Conservation (phyloP, 2,329 filamentous ascomycete genomes). For the Cladorrhinum sp. region DNA sequence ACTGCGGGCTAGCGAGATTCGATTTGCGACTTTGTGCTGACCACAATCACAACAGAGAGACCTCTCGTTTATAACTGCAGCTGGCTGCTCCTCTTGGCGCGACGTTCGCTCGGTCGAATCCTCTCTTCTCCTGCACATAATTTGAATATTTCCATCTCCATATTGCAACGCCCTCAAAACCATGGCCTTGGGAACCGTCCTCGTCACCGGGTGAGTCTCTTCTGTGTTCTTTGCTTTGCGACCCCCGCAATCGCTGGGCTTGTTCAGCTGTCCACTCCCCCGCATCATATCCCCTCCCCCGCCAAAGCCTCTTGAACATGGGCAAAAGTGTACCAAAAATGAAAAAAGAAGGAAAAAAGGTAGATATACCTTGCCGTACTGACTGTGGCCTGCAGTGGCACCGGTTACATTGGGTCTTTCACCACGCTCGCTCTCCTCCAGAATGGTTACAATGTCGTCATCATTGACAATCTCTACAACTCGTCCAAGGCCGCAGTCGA, state of each 20-base stretch:
- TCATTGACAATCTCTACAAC: conserved; percentile 96
- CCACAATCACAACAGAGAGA: neutral
- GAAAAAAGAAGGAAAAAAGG: too few species aligned
- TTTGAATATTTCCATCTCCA: conserved; percentile 3
- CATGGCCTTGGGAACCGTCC: conserved; percentile 83
- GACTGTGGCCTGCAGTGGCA: conserved; percentile 63
- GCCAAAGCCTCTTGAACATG: conserved; percentile 3
- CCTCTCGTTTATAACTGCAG: neutral
- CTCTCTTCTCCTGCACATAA: conserved; percentile 13
- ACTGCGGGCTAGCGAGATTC: conserved; percentile 25
- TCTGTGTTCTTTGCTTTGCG: conserved; percentile 9
- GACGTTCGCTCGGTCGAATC: neutral
- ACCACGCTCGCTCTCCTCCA: conserved; percentile 88
- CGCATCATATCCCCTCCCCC: conserved; percentile 12
- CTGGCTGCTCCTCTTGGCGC: neutral
- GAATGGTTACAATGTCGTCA: conserved; percentile 93
- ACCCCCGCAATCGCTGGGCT: conserved; percentile 11
- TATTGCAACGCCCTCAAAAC: conserved; percentile 21
- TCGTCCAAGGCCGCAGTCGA: conserved; percentile 88
- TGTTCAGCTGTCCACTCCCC: conserved; percentile 8
- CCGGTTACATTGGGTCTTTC: conserved; percentile 98
- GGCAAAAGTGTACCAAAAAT: neutral
- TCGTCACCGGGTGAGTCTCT: conserved; percentile 79
- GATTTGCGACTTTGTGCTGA: conserved; percentile 17
- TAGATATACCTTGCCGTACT: conserved; percentile 18